Evolutionary conservation across 148 eudicot species (phyloP).

Genomic region (Heliamphora exappendiculata): DNA sequence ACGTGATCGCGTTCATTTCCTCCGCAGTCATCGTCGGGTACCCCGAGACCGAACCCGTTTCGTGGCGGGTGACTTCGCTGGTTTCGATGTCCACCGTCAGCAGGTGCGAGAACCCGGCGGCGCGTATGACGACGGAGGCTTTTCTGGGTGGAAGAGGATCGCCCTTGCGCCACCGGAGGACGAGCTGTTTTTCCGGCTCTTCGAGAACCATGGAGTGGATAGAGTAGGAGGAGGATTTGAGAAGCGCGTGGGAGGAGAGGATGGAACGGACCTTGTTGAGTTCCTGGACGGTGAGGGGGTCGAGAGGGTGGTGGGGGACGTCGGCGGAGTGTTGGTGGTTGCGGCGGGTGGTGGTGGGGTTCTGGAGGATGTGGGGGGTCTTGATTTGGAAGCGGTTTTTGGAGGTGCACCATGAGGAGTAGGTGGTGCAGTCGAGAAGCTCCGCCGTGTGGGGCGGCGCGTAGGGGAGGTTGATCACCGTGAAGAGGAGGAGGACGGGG

Average conservation of each 20-base stretch:
- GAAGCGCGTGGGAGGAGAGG: slow-evolving; percentile 41
- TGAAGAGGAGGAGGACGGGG: slow-evolving; percentile 37
- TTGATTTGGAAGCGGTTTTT: slow-evolving; percentile 19
- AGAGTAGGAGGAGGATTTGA: slow-evolving; percentile 36
- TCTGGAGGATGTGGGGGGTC: slow-evolving; percentile 8
- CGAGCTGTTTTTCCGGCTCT: slow-evolving; percentile 58
- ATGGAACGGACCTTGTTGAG: slow-evolving; percentile 42
- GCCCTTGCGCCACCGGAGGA: slow-evolving; percentile 59
- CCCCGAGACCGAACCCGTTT: slow-evolving; percentile 39
- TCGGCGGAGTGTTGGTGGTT: slow-evolving; percentile 39
- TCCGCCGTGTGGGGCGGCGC: slow-evolving; percentile 24
- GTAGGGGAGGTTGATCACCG: slow-evolving; percentile 33
- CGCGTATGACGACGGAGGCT: slow-evolving; percentile 77
- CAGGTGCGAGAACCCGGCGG: slow-evolving; percentile 36
- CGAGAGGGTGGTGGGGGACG: slow-evolving; percentile 66
- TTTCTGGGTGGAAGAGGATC: slow-evolving; percentile 54
- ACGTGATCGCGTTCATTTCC: slow-evolving; percentile 62
- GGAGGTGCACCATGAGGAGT: slow-evolving; percentile 36
- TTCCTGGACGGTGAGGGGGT: slow-evolving; percentile 76
- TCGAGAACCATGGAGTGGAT: slow-evolving; percentile 71
- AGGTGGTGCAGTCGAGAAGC: slow-evolving; percentile 20
- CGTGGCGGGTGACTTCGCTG: slow-evolving; percentile 34
- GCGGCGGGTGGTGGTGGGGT: slow-evolving; percentile 18
- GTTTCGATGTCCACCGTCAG: slow-evolving; percentile 43
- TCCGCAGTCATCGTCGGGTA: slow-evolving; percentile 88